Base-by-base conservation (phyloP, 345 rosid genomes). In the Ceriops zippeliana region DNA sequence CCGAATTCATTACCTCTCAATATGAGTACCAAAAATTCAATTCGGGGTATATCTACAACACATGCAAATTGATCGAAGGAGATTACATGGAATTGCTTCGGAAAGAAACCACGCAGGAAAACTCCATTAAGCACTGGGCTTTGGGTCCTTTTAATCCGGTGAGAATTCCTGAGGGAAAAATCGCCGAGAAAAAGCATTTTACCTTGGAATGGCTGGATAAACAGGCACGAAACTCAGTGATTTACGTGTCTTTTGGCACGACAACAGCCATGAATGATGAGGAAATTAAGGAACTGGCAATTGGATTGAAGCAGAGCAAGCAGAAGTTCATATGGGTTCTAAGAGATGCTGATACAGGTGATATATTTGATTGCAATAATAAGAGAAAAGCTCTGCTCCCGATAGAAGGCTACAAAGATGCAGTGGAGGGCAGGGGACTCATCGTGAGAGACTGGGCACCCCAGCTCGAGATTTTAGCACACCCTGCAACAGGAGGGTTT, bases 391-490 rank as follows among this genome's bases (percentile, higher is more conserved):
- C 32, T 4, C 70, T 66, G 20, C 80, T 85, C 4, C 87, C 88
- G 11, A 49, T 42, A 19, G 49, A 61, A 57, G 84, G 84, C 62
- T 87, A 69, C 56, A 75, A 80, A 69, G 76, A 81, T 65, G 77
- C 72, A 6, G 67, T 80, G 6, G 67, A 79, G 32, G 75, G 76
- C 1, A 47, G 7, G 31, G 92, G 92, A 1, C 7, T 84, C 15
- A 67, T 82, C 38, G 73, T 81, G 30, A 72, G 89, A 66, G 92
- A 85, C 4, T 87, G 92, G 92, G 88, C 77, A 3, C 92, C 92
- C 0, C 92, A 87, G 38, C 66, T 85, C 1, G 88, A 85, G 68
- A 85, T 87, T 38, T 68, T 87, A 16, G 83, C 75, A 3, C 89
- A 87, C 62, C 63, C 37, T 1, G 71, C 86, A 22, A 77, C 74